These are phyloP conservation scores for Ensete ventricosum DNA, from an alignment of 176 grass and related monocot species.

Conservation along the genomic window DNA sequence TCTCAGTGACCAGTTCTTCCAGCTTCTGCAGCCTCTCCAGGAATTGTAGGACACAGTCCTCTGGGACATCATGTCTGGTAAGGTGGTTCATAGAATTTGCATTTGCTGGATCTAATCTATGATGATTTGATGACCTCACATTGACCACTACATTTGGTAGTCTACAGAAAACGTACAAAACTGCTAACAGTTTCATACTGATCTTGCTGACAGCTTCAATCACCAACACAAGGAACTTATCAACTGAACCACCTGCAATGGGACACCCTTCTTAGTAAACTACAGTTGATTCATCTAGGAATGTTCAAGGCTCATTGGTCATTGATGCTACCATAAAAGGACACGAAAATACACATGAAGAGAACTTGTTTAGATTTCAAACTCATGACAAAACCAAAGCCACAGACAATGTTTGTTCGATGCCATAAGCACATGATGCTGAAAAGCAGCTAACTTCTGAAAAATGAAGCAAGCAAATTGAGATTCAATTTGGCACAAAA, in stretches of 20 bases:
- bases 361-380: too few relatives aligned
- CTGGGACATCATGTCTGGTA: background rate
- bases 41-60: conserved; percentile 20
- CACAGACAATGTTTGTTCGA: too few relatives aligned
- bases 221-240: conserved; percentile 17
- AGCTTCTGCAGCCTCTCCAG: conserved; percentile 39
- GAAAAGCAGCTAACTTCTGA: too few relatives aligned
- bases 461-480: too few relatives aligned
- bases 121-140: conserved; percentile 3
- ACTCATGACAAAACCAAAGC: too few relatives aligned
- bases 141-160: conserved; percentile 6
- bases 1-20: conserved; percentile 28
- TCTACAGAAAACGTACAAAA: conserved; percentile 22
- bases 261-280: background rate
- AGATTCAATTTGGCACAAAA: too few relatives aligned
- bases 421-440: too few relatives aligned
- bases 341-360: background rate
- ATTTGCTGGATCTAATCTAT: conserved; percentile 6
- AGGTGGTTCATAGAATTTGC: background rate
- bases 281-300: background rate
- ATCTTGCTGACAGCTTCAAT: conserved; percentile 5
- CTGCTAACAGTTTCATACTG: conserved; percentile 27
- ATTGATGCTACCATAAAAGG: background rate
- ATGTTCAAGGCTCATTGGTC: background rate
- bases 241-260: background rate